A percentile compares a stretch with the other conserved stretches of the same genome.
Evolutionary conservation across 2,329 filamentous ascomycete species (phyloP).

Genomic region (Lomentospora prolificans): DNA sequence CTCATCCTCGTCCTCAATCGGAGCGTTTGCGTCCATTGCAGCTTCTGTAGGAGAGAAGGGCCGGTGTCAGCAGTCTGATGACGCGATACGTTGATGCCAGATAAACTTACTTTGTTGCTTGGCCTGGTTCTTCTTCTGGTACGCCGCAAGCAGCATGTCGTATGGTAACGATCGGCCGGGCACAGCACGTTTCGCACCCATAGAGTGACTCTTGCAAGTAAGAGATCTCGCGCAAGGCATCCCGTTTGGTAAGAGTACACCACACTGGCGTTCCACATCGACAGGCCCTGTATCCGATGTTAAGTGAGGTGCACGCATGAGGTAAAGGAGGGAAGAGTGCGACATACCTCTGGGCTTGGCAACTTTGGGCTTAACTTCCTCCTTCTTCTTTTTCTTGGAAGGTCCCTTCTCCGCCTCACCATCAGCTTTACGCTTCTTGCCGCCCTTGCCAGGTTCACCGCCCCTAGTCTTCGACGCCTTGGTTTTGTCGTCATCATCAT

Average conservation of each 20-base stretch:
- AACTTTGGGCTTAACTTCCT: conserved; percentile 74
- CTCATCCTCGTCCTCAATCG: conserved; percentile 77
- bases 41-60: conserved; percentile 52
- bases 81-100: conserved; percentile 11
- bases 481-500: conserved; percentile 31
- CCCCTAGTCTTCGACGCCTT: conserved; percentile 34
- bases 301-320: too few relatives aligned
- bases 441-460: conserved; percentile 37
- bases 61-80: conserved; percentile 10
- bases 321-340: neutral
- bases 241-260: conserved; percentile 76
- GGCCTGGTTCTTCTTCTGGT: conserved; percentile 97
- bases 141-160: conserved; percentile 79
- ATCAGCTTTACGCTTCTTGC: conserved; percentile 72
- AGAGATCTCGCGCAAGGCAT: conserved; percentile 79
- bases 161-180: conserved; percentile 81
- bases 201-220: conserved; percentile 90
- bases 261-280: conserved; percentile 88
- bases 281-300: conserved; percentile 54
- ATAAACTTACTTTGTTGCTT: conserved; percentile 78
- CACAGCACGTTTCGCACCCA: conserved; percentile 86
- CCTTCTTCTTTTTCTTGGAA: conserved; percentile 91
- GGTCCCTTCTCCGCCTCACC: conserved; percentile 70
- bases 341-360: conserved; percentile 68
- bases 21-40: conserved; percentile 87